Evolutionary conservation across 768 basidiomycete genomes (phyloP), one percentile per base, ranked within the genome.

Genomic region (Leucocoprinus leucothites): DNA sequence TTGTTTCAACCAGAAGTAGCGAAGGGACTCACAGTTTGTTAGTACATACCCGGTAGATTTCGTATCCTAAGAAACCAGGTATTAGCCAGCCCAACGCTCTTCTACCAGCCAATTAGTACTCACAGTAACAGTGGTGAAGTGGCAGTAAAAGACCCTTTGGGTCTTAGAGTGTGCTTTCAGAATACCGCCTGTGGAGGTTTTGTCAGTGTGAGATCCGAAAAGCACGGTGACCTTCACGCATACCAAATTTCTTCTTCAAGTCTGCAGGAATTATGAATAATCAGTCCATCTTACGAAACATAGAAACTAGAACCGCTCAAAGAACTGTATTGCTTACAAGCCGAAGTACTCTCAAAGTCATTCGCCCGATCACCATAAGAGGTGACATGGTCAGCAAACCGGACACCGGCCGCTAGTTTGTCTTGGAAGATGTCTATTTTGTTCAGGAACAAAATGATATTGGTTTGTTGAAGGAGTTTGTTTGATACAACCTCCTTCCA

Each of bases 391-490:
- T 86, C 84, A 34, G 76, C 69, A 26, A 91, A 70, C 57, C 77
- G 76, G 53, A 87, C 77, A 26, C 89, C 89, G 1, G 85, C 75
- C 18, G 72, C 69, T 9, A 91, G 79, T 63, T 91, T 91, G 42
- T 74, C 62, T 57, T 80, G 80, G 51, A 91, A 70, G 57, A 91
- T 86, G 62, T 91, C 89, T 56, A 85, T 85, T 66, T 92, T 92
- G 71, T 91, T 92, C 49, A 92, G 73, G 73, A 91, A 92, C 42
- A 91, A 74, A 57, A 91, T 85, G 35, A 91, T 73, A 60, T 88
- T 86, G 26, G 90, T 87, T 44, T 80, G 74, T 42, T 81, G 82
- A 3, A 92, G 75, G 22, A 92, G 78, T 61, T 78, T 81, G 70
- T 90, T 90, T 24, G 81, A 78, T 58, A 85, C 86, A 18, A 92